phyloP scores from a whole-genome alignment of 129 eudicot species.

The Ambrosia artemisiifolia region DNA sequence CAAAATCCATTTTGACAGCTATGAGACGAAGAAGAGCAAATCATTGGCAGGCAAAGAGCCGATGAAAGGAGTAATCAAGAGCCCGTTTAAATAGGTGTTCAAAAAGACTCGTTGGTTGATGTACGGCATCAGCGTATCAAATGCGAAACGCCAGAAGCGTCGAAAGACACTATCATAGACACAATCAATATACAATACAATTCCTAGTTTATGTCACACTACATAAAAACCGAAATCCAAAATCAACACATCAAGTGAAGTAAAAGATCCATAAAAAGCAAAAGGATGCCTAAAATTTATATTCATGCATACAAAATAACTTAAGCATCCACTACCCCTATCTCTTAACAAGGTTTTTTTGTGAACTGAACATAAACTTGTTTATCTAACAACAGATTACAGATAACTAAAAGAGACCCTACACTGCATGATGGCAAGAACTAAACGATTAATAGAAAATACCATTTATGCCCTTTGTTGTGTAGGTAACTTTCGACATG shows the following conservation, averaged over 20 bases:
- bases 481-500: conserved; percentile 3
- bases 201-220: too few species aligned
- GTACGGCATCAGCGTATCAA: too few species aligned
- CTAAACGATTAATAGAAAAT: conserved; percentile 7
- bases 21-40: too few species aligned
- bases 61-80: too few species aligned
- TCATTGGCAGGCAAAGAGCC: too few species aligned
- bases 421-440: conserved; percentile 17
- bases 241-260: not conserved
- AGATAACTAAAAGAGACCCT: conserved; percentile 11
- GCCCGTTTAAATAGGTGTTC: too few species aligned
- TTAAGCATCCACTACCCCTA: conserved; percentile 25
- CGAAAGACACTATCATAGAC: too few species aligned
- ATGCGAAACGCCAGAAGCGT: too few species aligned
- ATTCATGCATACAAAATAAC: conserved; percentile 22
- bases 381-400: conserved; percentile 26
- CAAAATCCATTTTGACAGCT: too few species aligned
- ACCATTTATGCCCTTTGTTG: conserved; percentile 2
- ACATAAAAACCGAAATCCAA: not conserved
- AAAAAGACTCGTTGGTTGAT: too few species aligned
- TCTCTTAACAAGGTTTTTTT: conserved; percentile 16
- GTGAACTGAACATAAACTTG: conserved; percentile 12
- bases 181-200: too few species aligned
- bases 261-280: not conserved
- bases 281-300: conserved; percentile 22